Evolutionary conservation across 1,139 yeast species (phyloP), one percentile per base, ranked within the genome.

Genomic region (Yamadazyma conglobata): DNA sequence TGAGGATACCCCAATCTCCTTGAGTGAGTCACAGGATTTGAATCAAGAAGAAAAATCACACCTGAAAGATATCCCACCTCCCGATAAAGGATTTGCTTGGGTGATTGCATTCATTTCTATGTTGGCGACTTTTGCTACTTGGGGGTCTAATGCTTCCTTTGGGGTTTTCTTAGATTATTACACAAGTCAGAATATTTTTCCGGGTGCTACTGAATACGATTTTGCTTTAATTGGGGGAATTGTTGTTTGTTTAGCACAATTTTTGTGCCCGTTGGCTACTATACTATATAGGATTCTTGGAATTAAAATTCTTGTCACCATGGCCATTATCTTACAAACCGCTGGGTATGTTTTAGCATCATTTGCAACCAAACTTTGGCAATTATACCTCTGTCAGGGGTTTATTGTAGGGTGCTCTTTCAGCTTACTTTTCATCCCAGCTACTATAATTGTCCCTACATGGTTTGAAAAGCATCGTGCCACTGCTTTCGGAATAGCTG

Each of bases 11-110:
- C 13, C 7, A 4, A 7, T 5, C n/a, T 25, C 8, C 10, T 23
- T 16, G 6, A 20, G 11, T 4, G 23, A 22, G 14, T n/a, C 23
- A 11, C 44, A 44, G 8, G 35, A 32, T 15, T 25, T 19, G 15
- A 42, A 33, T 9, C 39, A 37, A 20, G 31, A 27, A 8, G 40
- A 33, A 4, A 39, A 32, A 11, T n/a, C n/a, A n/a, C n/a, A n/a
- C n/a, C n/a, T n/a, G n/a, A 40, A 34, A 9, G 42, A 38, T 9
- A 65, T 60, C 26, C 58, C 63, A 22, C 82, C 81, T 2, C 78
- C 81, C 2, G 91, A 82, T 54, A 75, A 77, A 15, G 85, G 85
- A 1, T 72, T 72, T 40, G 87, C 86, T 1, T 83, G 91, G 88
- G 72, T 79, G 6, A 69, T 79, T 32, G 76, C 79, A 0, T 33